Conservation (phyloP, 176 grass and related monocot genomes). For the Eragrostis nindensis region DNA sequence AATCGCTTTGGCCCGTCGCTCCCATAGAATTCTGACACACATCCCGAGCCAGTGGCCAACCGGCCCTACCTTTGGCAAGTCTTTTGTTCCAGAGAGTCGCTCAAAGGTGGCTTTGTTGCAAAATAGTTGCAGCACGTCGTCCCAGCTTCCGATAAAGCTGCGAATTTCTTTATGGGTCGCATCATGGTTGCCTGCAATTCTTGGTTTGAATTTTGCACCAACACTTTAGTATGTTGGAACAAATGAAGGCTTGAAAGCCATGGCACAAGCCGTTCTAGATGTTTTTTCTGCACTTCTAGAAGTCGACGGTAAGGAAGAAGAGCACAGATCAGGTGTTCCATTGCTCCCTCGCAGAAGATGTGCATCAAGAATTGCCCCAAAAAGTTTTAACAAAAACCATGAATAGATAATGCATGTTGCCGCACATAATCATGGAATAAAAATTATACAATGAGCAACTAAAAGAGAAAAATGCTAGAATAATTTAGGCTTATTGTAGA, state of each 20-base stretch:
- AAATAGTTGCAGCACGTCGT: not conserved
- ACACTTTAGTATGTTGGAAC: not conserved
- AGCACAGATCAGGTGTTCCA: too few relatives aligned
- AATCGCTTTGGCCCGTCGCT: not conserved
- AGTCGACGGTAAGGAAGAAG: too few relatives aligned
- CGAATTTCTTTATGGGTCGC: conserved; percentile 1
- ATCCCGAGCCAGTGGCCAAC: conserved; percentile 53
- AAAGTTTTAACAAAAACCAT: too few relatives aligned
- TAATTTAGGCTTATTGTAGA: too few relatives aligned
- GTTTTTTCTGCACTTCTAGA: not conserved
- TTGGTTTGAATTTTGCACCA: not conserved
- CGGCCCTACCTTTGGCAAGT: conserved; percentile 44
- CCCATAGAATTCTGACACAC: conserved; percentile 44
- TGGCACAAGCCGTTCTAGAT: not conserved
- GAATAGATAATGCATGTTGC: too few relatives aligned
- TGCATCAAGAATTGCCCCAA: too few relatives aligned
- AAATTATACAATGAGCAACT: too few relatives aligned
- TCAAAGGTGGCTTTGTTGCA: conserved; percentile 38
- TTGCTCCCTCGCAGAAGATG: too few relatives aligned
- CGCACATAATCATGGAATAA: too few relatives aligned
- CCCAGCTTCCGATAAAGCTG: conserved; percentile 27
- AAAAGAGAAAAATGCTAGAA: too few relatives aligned
- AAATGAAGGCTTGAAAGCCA: not conserved
- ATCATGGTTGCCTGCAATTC: not conserved
- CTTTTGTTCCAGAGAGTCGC: conserved; percentile 44